Evolutionary conservation across 176 grass and related monocot species (phyloP), one percentile per base, ranked within the genome.

Genomic region (Tillandsia fasciculata): DNA sequence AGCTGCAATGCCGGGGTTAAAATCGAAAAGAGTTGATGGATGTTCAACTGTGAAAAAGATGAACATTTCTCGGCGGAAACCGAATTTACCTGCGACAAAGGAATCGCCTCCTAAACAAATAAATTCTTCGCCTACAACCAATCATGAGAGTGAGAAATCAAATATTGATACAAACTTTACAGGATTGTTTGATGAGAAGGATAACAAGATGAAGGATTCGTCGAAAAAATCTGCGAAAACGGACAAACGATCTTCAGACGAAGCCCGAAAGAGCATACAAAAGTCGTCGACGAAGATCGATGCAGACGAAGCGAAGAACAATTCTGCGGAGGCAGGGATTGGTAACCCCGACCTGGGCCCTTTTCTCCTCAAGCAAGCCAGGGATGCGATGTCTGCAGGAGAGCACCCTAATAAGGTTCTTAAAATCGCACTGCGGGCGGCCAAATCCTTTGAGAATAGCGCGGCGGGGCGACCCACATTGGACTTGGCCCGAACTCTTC

Each of bases 341-440:
- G 26, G 29, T 61, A 68, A 77, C 20, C 75, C 66, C 7, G 65
- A 69, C 63, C 52, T 61, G n/a, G 75, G 75, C 11, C 75, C 75
- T 50, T 77, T 69, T 56, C 51, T 69, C 22, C 75, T 77, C 69
- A 77, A 77, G 52, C 75, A 77, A 48, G 75, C 75, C 17, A 69
- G 66, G 48, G 65, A 77, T 69, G 53, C 67, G 11, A 68, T 77
- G 29, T 20, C 75, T 69, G 69, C 42, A 9, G 56, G 56, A 61
- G 66, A 77, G 1, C 68, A 58, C 22, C 66, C 65, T 8, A 10
- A 3, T 27, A 69, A 51, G 48, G 75, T 53, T 63, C 29, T 77
- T 17, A 29, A 17, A 22, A 50, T 61, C 27, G 75, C 75, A 57
- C 75, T 77, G 28, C 75, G 75, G 26, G 75, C 75, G 63, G 66